phyloP scores from a whole-genome alignment of 352 stramenopile species.

The Phytophthora chlamydospora region DNA sequence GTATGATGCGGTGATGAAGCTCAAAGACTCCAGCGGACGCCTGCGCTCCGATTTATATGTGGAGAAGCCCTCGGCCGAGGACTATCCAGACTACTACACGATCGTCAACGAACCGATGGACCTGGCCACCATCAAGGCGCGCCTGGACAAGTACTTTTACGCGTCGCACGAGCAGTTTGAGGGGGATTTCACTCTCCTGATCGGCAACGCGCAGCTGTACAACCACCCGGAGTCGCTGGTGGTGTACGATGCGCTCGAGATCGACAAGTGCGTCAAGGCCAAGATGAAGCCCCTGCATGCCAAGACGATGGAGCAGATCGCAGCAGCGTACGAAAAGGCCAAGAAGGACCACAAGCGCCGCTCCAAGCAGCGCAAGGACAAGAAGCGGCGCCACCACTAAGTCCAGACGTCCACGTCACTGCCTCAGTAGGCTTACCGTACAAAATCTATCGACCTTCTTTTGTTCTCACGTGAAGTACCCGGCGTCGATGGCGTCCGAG shows the following conservation, averaged over 20 bases:
- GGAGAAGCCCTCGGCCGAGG: constrained; percentile 76
- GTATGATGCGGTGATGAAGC: constrained; percentile 83
- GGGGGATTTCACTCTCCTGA: constrained; percentile 85
- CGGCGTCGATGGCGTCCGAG: constrained; percentile 81
- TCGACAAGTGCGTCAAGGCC: constrained; percentile 83
- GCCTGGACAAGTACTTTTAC: constrained; percentile 77
- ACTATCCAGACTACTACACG: constrained; percentile 92
- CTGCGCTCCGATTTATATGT: constrained; percentile 77
- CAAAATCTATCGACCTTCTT: constrained; percentile 41
- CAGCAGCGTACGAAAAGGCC: constrained; percentile 71
- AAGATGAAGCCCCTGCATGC: constrained; percentile 76
- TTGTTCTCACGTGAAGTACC: constrained; percentile 79
- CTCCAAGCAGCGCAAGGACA: constrained; percentile 78
- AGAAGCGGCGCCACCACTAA: constrained; percentile 71
- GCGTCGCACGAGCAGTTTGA: constrained; percentile 70
- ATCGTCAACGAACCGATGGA: constrained; percentile 90
- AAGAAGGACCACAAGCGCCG: constrained; percentile 82
- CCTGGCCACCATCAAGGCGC: constrained; percentile 84
- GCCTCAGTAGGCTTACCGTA: constrained; percentile 38
- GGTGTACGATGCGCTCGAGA: constrained; percentile 82
- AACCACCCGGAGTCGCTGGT: constrained; percentile 87
- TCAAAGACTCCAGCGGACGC: constrained; percentile 71
- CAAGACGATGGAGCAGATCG: constrained; percentile 67
- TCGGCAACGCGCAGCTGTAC: constrained; percentile 88
- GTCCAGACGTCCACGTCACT: constrained; percentile 20